A percentile compares a stretch with the other conserved stretches of the same genome.
phyloP scores from a whole-genome alignment of 495 filamentous ascomycete species.

The Halenospora varia region DNA sequence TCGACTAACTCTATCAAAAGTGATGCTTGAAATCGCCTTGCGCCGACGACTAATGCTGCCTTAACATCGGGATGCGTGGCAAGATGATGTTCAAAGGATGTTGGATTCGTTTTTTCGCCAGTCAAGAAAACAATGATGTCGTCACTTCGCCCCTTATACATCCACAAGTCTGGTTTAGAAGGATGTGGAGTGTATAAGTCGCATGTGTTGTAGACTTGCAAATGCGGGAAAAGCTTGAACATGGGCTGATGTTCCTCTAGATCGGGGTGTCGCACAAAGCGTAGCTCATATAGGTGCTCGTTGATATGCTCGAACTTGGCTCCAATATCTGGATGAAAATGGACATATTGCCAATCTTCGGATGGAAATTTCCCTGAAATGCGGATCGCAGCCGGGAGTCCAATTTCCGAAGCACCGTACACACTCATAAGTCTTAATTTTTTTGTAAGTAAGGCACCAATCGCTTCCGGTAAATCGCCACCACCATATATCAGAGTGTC shows the following conservation, averaged over 20 bases:
- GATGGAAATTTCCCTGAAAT: not conserved
- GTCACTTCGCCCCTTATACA: constrained; percentile 47
- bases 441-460: not conserved
- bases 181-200: constrained; percentile 55
- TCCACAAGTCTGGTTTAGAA: constrained; percentile 42
- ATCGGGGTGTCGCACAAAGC: constrained; percentile 40
- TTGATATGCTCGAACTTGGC: not conserved
- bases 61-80: constrained; percentile 38
- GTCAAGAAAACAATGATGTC: constrained; percentile 60
- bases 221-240: constrained; percentile 50
- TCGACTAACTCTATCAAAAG: constrained; percentile 51
- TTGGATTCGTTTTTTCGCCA: constrained; percentile 58
- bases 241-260: constrained; percentile 34
- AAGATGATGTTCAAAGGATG: constrained; percentile 45
- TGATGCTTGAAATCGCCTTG: constrained; percentile 42
- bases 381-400: not conserved
- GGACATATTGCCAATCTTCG: not conserved
- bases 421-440: not conserved
- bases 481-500: not conserved
- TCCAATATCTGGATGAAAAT: not conserved
- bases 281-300: constrained; percentile 36
- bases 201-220: constrained; percentile 44
- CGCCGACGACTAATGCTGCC: constrained; percentile 45
- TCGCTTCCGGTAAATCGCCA: not conserved
- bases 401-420: not conserved